Percentiles rank a stretch among this genome's conserved stretches.
These are phyloP conservation scores for Aspergillus saccharolyticus DNA, from an alignment of 495 filamentous ascomycete genomes.

Conservation along the genomic window DNA sequence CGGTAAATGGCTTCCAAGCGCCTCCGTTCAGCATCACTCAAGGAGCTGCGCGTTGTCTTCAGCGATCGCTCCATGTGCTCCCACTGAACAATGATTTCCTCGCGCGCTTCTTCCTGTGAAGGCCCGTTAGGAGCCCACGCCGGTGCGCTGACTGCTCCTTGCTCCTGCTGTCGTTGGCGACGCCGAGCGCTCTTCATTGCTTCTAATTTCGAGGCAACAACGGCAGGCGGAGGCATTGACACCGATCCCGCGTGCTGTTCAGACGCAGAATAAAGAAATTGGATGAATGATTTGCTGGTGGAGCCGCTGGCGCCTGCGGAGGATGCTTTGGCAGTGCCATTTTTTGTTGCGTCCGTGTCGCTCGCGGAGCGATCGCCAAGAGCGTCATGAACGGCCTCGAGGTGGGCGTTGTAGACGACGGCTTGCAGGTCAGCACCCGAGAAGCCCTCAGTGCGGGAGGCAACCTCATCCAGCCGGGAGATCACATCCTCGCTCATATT, in stretches of 20 bases:
- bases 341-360: conserved; percentile 34
- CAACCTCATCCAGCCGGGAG: conserved; percentile 57
- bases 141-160: conserved; percentile 32
- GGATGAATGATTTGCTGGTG: conserved; percentile 55
- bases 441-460: conserved; percentile 78
- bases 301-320: conserved; percentile 18
- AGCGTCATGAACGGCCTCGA: conserved; percentile 93
- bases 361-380: conserved; percentile 59
- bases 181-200: conserved; percentile 64
- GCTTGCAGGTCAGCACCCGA: conserved; percentile 93
- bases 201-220: conserved; percentile 68
- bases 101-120: conserved; percentile 35
- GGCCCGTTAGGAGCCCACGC: conserved; percentile 25
- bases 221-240: conserved; percentile 56
- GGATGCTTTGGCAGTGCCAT: conserved; percentile 21
- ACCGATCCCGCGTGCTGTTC: conserved; percentile 43
- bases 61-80: conserved; percentile 76
- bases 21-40: conserved; percentile 66
- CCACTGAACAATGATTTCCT: conserved; percentile 83
- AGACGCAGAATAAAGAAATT: conserved; percentile 74
- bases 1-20: conserved; percentile 76
- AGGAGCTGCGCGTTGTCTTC: conserved; percentile 74
- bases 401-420: conserved; percentile 89
- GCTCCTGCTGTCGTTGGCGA: conserved; percentile 49
- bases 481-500: conserved; percentile 57